Base-by-base conservation (phyloP, 345 rosid genomes). In the Turnera subulata region DNA sequence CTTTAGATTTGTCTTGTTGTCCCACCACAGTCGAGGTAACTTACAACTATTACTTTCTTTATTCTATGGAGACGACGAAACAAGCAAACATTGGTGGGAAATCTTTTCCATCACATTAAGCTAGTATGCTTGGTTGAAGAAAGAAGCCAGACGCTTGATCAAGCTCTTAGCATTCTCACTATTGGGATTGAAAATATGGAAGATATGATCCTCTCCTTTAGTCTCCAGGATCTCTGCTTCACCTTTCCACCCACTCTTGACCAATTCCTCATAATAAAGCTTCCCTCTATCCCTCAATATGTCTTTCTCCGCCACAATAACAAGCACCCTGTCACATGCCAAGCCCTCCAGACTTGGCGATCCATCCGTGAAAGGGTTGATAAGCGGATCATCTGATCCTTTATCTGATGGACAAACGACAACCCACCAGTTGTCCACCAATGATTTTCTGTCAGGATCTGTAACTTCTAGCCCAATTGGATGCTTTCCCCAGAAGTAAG, bases 391-490 rank as follows among this genome's bases (percentile, higher is more conserved):
- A 47, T 91, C 98, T 37, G 78, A 73, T 35, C 92, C 96, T 67
- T 74, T 78, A 1, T 77, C 77, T 0, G 90, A 82, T 2, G 85
- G 80, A 15, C 92, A 86, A 21, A 84, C 84, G 13, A 85, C 84
- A 38, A 8, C 16, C 96, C 97, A 91, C 94, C 96, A 91, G 21
- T 67, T 62, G 20, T 91, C 96, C 21, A 91, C 97, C 84, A 80
- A 70, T 45, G 77, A 50, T 62, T 78, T 88, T 68, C 86, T 77
- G 0, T 49, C 43, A 15, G 0, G 39, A 45, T 91, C 84, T 0
- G 21, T 53, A 29, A 29, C 5, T 8, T 29, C 35, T 29, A 29
- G 5, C 35, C 35, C 35, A 29, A 29, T 29, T 4, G 35, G 5
- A 29, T 29, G 5, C 35, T 29, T 29, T 8, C 35, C 35, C 35